Conservation (phyloP, 2,329 filamentous ascomycete genomes). For the Colletotrichum shisoi region DNA sequence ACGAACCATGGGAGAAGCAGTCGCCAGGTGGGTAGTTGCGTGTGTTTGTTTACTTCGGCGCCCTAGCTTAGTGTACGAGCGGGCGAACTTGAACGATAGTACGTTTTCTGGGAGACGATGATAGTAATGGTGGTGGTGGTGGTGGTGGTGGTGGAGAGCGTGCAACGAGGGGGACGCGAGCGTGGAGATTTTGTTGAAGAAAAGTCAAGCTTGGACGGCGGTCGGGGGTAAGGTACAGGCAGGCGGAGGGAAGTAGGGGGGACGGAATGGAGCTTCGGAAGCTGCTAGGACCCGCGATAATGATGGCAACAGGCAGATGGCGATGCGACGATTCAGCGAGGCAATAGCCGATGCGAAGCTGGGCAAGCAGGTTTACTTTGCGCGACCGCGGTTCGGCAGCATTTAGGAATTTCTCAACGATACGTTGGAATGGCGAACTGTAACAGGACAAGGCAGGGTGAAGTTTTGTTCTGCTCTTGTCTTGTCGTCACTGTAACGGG, state of each 20-base stretch:
- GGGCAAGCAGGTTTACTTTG: not conserved
- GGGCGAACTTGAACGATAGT: not conserved
- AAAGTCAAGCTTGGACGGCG: slow-evolving; percentile 26
- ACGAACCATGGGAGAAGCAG: slow-evolving; percentile 34
- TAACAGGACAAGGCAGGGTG: not conserved
- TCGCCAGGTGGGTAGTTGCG: slow-evolving; percentile 2
- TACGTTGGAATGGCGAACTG: not conserved
- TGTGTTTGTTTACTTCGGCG: not conserved
- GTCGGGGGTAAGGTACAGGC: slow-evolving; percentile 15
- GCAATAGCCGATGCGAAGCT: slow-evolving; percentile 1
- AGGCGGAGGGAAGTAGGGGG: not conserved
- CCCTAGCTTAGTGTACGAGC: not conserved
- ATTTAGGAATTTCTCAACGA: not conserved
- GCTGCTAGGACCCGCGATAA: slow-evolving; percentile 6
- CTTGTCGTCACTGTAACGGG: not conserved
- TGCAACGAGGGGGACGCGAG: slow-evolving; percentile 5
- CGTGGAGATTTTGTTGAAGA: slow-evolving; percentile 25
- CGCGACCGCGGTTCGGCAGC: not conserved
- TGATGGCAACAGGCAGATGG: slow-evolving; percentile 1
- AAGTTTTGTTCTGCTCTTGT: not conserved
- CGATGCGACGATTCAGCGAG: slow-evolving; percentile 8
- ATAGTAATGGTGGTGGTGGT: not conserved
- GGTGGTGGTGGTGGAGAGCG: not conserved
- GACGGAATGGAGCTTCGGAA: slow-evolving; percentile 13
- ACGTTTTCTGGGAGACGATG: not conserved